Percentiles rank a stretch among this genome's conserved stretches.
These are phyloP conservation scores for Sclerotinia borealis DNA, from an alignment of 2,329 filamentous ascomycete species.

Conservation along the genomic window DNA sequence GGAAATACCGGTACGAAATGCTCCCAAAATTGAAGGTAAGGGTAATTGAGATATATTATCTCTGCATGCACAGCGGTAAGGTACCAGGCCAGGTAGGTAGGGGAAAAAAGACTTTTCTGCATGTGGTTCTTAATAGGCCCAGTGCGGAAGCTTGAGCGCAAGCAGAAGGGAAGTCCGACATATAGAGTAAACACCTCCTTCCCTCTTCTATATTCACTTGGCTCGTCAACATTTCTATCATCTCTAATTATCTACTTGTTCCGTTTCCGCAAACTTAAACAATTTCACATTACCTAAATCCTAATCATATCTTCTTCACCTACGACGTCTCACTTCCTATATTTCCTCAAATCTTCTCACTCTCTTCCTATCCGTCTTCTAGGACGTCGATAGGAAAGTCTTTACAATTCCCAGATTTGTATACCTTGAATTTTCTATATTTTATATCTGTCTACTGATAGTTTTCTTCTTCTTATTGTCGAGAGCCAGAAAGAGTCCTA, in stretches of 20 bases:
- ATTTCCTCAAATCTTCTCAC: not conserved
- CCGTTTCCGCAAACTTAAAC: not conserved
- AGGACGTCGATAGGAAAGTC: not conserved
- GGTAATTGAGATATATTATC: not conserved
- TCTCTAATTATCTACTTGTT: not conserved
- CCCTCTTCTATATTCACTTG: not conserved
- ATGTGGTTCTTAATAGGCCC: not conserved
- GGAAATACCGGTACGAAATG: not conserved
- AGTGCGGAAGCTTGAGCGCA: slow-evolving; percentile 8
- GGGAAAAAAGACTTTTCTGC: not conserved
- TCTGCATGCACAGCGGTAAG: slow-evolving; percentile 2
- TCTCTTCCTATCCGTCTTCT: not conserved
- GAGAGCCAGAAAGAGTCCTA: slow-evolving; percentile 23
- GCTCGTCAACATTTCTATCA: not conserved
- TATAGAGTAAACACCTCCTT: slow-evolving; percentile 5
- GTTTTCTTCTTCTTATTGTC: not conserved
- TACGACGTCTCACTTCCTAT: not conserved
- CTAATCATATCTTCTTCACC: not conserved
- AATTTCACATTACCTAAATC: not conserved
- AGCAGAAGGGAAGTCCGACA: not conserved
- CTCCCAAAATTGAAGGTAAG: not conserved
- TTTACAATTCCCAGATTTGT: not conserved
- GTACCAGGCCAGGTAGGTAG: not conserved
- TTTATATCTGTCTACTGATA: not conserved
- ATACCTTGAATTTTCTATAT: not conserved